phyloP scores from a whole-genome alignment of 1,284 basidiomycete species.

The Pisolithus thermaeus region DNA sequence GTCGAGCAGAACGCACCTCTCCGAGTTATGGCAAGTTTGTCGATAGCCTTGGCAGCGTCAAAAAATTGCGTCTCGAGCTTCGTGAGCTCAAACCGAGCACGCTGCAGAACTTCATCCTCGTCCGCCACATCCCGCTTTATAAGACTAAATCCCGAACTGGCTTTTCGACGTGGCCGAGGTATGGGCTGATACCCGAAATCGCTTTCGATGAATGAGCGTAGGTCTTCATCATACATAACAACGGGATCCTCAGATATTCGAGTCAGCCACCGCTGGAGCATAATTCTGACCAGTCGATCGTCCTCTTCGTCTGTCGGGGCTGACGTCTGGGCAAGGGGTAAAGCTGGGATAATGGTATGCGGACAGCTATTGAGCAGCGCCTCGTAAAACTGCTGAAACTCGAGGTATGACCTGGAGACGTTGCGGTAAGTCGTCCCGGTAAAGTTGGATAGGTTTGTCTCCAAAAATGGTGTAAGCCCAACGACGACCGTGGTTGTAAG shows the following conservation, averaged over 20 bases:
- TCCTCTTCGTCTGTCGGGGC: conserved; percentile 95
- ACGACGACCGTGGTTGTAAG: neutral
- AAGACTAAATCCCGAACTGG: conserved; percentile 60
- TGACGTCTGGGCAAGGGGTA: conserved; percentile 88
- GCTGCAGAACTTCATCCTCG: conserved; percentile 80
- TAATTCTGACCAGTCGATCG: conserved; percentile 86
- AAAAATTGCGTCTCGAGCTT: conserved; percentile 87
- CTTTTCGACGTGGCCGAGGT: conserved; percentile 66
- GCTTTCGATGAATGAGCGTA: conserved; percentile 88
- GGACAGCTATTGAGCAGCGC: conserved; percentile 78
- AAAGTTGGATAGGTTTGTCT: conserved; percentile 93
- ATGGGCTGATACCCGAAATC: conserved; percentile 92
- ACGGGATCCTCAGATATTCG: conserved; percentile 87
- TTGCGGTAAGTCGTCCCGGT: conserved; percentile 85
- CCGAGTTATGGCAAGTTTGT: conserved; percentile 73
- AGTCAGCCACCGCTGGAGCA: conserved; percentile 89
- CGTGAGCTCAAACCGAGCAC: conserved; percentile 85
- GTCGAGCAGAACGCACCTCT: conserved; percentile 50
- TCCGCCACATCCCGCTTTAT: conserved; percentile 71
- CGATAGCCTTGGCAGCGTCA: conserved; percentile 82
- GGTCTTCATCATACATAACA: conserved; percentile 81
- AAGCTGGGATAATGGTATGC: conserved; percentile 87
- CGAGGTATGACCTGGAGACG: conserved; percentile 84
- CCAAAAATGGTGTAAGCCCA: neutral
- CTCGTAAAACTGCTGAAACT: conserved; percentile 91